Evolutionary conservation across 1,284 basidiomycete genomes (phyloP).

Genomic region (Xanthoconium separans): DNA sequence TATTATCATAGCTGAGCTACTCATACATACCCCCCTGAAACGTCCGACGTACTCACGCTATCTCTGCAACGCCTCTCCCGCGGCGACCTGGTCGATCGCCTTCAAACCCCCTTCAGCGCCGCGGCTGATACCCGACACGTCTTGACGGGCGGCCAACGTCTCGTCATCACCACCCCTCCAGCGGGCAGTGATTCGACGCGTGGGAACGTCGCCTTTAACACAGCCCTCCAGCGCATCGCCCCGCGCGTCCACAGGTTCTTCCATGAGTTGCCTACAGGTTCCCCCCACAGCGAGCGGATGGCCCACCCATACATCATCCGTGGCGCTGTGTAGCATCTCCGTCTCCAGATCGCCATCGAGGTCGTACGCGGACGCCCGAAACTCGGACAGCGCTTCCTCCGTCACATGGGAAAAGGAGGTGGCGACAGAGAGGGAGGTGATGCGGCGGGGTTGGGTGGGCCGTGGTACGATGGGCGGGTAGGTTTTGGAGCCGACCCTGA

Average conservation of each 20-base stretch:
- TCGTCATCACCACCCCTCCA: conserved; percentile 17
- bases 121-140: background rate
- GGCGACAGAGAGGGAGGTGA: conserved; percentile 25
- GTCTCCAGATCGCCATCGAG: conserved; percentile 25
- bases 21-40: background rate
- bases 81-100: conserved; percentile 1
- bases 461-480: conserved; percentile 3
- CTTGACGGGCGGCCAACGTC: conserved; percentile 1
- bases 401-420: conserved; percentile 29
- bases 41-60: background rate
- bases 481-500: background rate
- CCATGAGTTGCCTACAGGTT: conserved; percentile 1
- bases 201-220: conserved; percentile 1
- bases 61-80: conserved; percentile 2
- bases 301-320: conserved; percentile 12
- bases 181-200: background rate
- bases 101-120: background rate
- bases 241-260: background rate
- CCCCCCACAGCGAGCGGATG: conserved; percentile 14
- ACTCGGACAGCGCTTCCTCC: conserved; percentile 25
- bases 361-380: conserved; percentile 28
- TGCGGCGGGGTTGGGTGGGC: conserved; percentile 20
- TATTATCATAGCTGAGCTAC: background rate
- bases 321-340: conserved; percentile 30
- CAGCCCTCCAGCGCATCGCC: conserved; percentile 12